phyloP scores from a whole-genome alignment of 176 grass and related monocot genomes.

The Alopecurus myosuroides region DNA sequence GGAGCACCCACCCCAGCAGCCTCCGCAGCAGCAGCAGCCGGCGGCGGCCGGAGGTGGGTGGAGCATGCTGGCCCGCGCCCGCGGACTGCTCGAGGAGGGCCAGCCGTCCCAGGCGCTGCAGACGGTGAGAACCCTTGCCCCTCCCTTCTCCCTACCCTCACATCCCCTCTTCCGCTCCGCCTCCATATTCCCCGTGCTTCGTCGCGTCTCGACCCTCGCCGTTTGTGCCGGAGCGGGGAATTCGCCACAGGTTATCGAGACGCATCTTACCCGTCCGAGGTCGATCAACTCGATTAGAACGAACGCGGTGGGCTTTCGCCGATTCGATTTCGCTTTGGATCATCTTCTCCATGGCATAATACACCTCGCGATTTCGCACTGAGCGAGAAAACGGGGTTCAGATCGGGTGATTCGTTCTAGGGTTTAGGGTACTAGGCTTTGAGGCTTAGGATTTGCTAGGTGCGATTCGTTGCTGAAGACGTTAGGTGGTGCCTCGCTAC shows the following conservation, averaged over 20 bases:
- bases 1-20: not conserved
- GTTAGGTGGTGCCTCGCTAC: not conserved
- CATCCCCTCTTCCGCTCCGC: not conserved
- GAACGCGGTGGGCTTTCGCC: not conserved
- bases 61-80: conserved; percentile 65
- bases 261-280: not conserved
- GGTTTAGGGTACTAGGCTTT: conserved; percentile 15
- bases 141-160: not conserved
- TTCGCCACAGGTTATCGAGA: not conserved
- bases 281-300: conserved; percentile 2
- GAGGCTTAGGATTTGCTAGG: conserved; percentile 29
- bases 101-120: conserved; percentile 80
- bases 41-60: conserved; percentile 34
- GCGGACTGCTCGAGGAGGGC: conserved; percentile 64
- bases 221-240: not conserved
- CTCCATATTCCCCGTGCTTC: conserved; percentile 18
- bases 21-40: not conserved
- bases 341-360: not conserved
- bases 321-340: not conserved
- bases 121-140: conserved; percentile 42
- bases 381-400: not conserved
- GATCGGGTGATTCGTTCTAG: conserved; percentile 27
- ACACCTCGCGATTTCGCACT: not conserved
- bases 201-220: not conserved
- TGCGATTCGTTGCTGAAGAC: not conserved